Conservation (phyloP, 495 filamentous ascomycete species). For the Astrothelium subdiscretum region DNA sequence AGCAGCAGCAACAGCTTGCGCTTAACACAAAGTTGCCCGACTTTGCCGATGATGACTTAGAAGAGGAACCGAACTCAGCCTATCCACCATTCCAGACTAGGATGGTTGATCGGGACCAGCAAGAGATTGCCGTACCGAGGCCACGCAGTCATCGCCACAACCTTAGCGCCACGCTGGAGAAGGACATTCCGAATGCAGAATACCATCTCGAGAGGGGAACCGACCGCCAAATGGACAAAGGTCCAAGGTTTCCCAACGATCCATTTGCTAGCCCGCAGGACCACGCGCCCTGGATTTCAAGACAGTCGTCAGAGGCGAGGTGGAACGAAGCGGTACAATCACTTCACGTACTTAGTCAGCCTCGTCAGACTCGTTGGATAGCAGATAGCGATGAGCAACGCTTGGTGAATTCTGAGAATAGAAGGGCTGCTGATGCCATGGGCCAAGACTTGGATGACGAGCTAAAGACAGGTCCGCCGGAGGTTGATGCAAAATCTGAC, state of each 20-base stretch:
- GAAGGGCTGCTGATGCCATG: neutral
- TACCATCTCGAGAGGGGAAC: conserved; percentile 69
- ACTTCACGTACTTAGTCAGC: neutral
- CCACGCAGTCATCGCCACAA: conserved; percentile 56
- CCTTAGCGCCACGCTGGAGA: conserved; percentile 62
- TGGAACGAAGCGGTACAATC: neutral
- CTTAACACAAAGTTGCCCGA: conserved; percentile 40
- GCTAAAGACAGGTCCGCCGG: neutral
- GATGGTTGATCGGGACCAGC: conserved; percentile 26
- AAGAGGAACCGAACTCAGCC: conserved; percentile 31
- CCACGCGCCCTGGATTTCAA: neutral
- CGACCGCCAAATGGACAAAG: conserved; percentile 57
- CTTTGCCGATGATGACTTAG: conserved; percentile 43
- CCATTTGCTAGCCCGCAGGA: conserved; percentile 18
- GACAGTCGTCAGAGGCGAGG: neutral
- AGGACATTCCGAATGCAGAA: conserved; percentile 75
- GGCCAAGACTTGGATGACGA: neutral
- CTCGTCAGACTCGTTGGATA: neutral
- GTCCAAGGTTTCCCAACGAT: conserved; percentile 34
- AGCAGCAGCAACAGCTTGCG: conserved; percentile 41
- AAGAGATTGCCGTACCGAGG: conserved; percentile 51
- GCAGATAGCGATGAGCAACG: neutral
- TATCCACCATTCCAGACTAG: conserved; percentile 3
- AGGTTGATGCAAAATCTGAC: neutral
- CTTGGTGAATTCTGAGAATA: neutral